Conservation (phyloP, 1,284 basidiomycete species). For the Pisolithus thermaeus region DNA sequence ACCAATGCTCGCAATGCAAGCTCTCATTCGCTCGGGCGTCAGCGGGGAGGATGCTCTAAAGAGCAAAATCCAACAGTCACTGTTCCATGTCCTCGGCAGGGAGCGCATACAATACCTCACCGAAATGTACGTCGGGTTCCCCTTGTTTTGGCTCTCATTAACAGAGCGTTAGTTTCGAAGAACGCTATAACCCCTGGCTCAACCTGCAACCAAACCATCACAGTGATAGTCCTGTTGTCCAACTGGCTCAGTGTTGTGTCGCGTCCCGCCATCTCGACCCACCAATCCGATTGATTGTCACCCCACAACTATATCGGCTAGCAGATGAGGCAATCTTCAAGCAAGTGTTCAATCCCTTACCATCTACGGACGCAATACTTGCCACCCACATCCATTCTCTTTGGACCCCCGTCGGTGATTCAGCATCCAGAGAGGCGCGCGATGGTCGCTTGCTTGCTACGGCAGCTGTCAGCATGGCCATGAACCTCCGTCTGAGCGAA, state of each 20-base stretch:
- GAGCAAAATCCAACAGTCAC: conserved; percentile 27
- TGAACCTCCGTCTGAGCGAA: conserved; percentile 36
- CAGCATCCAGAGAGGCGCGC: conserved; percentile 24
- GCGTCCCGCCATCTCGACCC: conserved; percentile 36
- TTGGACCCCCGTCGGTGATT: conserved; percentile 36
- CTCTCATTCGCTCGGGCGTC: conserved; percentile 24
- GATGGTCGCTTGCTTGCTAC: conserved; percentile 38
- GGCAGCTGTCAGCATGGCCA: conserved; percentile 42
- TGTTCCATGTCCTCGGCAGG: conserved; percentile 30
- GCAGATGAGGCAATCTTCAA: conserved; percentile 34
- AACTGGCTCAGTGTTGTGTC: conserved; percentile 35
- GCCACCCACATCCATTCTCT: conserved; percentile 38
- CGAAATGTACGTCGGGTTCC: conserved; percentile 28
- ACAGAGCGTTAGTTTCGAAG: conserved; percentile 32
- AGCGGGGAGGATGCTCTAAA: conserved; percentile 20
- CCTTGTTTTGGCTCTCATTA: background rate
- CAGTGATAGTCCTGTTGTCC: conserved; percentile 30
- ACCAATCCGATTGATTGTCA: conserved; percentile 29
- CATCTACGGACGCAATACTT: conserved; percentile 37
- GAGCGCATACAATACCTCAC: conserved; percentile 33
- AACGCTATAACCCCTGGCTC: conserved; percentile 39
- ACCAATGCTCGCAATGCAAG: conserved; percentile 38
- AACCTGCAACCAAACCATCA: conserved; percentile 28
- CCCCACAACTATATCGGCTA: conserved; percentile 38
- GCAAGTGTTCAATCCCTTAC: conserved; percentile 36